Percentiles rank a stretch among this genome's conserved stretches.
These are phyloP conservation scores for Pisolithus microcarpus DNA, from an alignment of 768 basidiomycete species.

Conservation along the genomic window DNA sequence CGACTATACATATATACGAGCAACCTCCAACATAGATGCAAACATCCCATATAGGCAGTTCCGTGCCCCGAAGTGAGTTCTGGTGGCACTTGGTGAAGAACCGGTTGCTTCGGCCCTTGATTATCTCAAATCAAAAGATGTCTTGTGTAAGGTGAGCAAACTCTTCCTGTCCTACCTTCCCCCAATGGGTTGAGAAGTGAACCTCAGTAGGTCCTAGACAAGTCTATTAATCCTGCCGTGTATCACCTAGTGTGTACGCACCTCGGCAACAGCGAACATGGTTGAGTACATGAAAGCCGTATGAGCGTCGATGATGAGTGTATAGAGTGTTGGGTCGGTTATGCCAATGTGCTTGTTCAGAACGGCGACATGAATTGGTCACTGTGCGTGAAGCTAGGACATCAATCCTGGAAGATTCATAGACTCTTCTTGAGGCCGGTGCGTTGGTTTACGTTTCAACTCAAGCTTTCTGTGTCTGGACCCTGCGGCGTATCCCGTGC, in stretches of 20 bases:
- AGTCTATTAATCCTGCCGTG: conserved; percentile 44
- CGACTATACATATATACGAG: too few species aligned
- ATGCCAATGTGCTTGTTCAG: conserved; percentile 53
- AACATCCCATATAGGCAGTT: too few species aligned
- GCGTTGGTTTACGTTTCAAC: conserved; percentile 60
- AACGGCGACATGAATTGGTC: conserved; percentile 54
- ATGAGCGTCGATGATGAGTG: conserved; percentile 41
- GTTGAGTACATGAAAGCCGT: conserved; percentile 14
- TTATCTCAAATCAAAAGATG: conserved; percentile 35
- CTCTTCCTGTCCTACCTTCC: not conserved
- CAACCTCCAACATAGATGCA: too few species aligned
- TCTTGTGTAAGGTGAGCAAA: conserved; percentile 49
- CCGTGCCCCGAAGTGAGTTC: too few species aligned
- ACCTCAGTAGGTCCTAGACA: conserved; percentile 39
- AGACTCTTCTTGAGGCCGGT: conserved; percentile 44
- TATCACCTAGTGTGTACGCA: conserved; percentile 48
- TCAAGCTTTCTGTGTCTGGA: conserved; percentile 49
- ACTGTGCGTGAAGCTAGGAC: conserved; percentile 44
- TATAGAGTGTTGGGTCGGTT: conserved; percentile 71
- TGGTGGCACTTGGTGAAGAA: too few species aligned
- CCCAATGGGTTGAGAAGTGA: not conserved
- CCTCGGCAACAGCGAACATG: conserved; percentile 30
- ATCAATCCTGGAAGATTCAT: conserved; percentile 50
- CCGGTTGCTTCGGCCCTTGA: conserved; percentile 13
- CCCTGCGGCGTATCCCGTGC: conserved; percentile 52